phyloP scores from a whole-genome alignment of 768 basidiomycete species.

The Psilocybe cubensis region DNA sequence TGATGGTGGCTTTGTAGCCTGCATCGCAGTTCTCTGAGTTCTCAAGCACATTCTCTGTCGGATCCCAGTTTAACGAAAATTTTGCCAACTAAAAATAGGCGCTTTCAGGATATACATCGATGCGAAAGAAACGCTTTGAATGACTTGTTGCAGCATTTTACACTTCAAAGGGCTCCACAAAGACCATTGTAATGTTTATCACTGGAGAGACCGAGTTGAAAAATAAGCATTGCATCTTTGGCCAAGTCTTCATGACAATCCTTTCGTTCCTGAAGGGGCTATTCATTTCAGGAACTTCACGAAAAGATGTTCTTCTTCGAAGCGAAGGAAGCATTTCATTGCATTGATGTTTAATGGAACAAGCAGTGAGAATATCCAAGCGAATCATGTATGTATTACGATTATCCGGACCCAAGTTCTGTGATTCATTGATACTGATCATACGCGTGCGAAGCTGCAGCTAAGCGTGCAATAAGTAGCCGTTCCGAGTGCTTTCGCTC shows the following conservation, averaged over 20 bases:
- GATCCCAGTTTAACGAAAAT: background rate
- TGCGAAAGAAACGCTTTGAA: no score
- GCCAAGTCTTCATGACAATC: background rate
- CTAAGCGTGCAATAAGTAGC: no score
- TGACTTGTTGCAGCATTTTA: no score
- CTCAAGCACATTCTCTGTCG: background rate
- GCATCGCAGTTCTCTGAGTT: background rate
- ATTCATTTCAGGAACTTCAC: background rate
- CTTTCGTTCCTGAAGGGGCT: background rate
- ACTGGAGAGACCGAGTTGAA: no score
- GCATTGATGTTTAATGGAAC: background rate
- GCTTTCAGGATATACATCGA: no score
- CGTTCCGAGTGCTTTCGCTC: no score
- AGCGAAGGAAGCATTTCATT: background rate
- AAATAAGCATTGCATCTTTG: background rate
- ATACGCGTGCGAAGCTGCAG: no score
- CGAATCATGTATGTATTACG: background rate
- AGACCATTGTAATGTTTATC: no score
- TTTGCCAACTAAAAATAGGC: background rate
- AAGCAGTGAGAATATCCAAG: background rate
- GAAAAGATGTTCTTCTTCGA: background rate
- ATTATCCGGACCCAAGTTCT: no score
- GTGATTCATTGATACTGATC: background rate
- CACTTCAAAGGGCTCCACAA: no score
- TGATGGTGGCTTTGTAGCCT: no score